These are phyloP conservation scores for Larix sibirica DNA, from an alignment of 83 land plant genomes.

Conservation along the genomic window DNA sequence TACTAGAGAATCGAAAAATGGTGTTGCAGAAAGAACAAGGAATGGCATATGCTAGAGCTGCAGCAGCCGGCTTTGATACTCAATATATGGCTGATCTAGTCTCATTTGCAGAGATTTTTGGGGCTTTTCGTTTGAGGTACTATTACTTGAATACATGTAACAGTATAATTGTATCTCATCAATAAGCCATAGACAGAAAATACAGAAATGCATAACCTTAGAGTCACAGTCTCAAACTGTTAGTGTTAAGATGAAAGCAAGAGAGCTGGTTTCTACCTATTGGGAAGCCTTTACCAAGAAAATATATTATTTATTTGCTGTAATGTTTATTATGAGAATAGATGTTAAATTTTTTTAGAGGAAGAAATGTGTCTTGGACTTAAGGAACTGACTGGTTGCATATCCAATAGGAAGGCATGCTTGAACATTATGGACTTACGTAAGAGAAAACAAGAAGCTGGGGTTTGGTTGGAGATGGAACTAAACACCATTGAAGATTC, in stretches of 20 bases:
- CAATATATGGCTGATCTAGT: constrained; percentile 53
- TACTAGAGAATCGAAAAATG: constrained; percentile 49
- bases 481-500: background rate
- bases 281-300: background rate
- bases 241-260: background rate
- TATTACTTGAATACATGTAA: background rate
- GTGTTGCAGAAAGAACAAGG: constrained; percentile 69
- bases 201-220: background rate
- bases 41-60: constrained; percentile 71
- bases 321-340: constrained; percentile 1
- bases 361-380: background rate
- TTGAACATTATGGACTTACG: too few relatives aligned
- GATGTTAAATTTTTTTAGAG: background rate
- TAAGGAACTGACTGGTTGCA: constrained; percentile 11
- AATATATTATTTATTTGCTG: background rate
- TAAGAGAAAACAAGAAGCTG: constrained; percentile 18
- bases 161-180: background rate
- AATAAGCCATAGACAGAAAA: background rate
- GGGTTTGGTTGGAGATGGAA: constrained; percentile 17
- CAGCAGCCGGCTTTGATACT: constrained; percentile 54
- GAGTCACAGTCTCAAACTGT: background rate
- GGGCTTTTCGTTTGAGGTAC: constrained; percentile 68
- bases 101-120: constrained; percentile 62
- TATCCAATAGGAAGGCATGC: constrained; percentile 6
- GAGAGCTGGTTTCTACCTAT: background rate